phyloP scores from a whole-genome alignment of 2,329 filamentous ascomycete genomes.

The Arthrobotrys megalospora region DNA sequence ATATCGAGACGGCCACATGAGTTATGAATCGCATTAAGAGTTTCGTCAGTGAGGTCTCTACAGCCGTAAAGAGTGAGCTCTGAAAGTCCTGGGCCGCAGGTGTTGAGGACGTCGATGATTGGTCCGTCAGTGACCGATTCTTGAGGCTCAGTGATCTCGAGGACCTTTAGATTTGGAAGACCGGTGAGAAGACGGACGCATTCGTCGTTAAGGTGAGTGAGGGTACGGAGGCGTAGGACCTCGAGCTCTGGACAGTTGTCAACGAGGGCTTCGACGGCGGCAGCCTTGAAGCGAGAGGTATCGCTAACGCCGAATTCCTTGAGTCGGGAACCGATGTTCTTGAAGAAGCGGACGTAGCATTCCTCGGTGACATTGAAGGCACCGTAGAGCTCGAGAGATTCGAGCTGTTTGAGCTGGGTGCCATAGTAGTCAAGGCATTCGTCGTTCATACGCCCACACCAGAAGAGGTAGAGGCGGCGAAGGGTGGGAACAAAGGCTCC shows the following conservation, averaged over 20 bases:
- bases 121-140: constrained; percentile 61
- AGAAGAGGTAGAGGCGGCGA: constrained; percentile 62
- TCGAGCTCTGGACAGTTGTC: constrained; percentile 64
- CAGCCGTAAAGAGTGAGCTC: constrained; percentile 62
- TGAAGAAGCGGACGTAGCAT: constrained; percentile 62
- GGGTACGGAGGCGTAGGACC: constrained; percentile 61
- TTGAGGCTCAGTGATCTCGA: constrained; percentile 62
- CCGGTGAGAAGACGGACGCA: constrained; percentile 61
- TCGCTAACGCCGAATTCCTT: constrained; percentile 62
- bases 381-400: constrained; percentile 62
- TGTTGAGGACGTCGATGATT: constrained; percentile 61
- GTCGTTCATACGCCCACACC: constrained; percentile 63
- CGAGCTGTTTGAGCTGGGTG: constrained; percentile 61
- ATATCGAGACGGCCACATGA: constrained; percentile 62
- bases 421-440: constrained; percentile 63
- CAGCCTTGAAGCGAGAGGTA: constrained; percentile 61
- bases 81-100: constrained; percentile 62
- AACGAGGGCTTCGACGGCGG: constrained; percentile 62
- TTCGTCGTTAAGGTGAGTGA: constrained; percentile 61
- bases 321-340: constrained; percentile 58
- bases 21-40: constrained; percentile 59
- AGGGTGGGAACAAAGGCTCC: constrained; percentile 62
- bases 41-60: constrained; percentile 54
- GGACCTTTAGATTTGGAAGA: constrained; percentile 57
- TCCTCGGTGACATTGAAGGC: constrained; percentile 63